Evolutionary conservation across 345 rosid genomes (phyloP).

Genomic region (Barbarea vulgaris): DNA sequence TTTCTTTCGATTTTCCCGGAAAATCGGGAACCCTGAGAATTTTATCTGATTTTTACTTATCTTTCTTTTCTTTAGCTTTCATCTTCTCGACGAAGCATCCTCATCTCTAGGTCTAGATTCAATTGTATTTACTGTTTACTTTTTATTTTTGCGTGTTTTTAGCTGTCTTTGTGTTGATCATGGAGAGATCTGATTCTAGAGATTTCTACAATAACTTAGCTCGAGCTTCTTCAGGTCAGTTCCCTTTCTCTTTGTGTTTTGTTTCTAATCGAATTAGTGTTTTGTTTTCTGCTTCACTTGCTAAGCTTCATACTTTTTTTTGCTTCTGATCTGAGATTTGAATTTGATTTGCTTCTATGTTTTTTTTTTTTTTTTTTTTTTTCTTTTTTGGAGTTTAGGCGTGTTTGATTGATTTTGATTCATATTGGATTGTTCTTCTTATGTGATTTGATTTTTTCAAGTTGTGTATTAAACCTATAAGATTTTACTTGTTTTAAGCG

Average conservation of each 20-base stretch:
- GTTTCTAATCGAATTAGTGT: not conserved
- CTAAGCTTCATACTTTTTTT: not conserved
- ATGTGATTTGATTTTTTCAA: not conserved
- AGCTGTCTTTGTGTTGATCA: slow-evolving; percentile 31
- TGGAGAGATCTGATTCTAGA: slow-evolving; percentile 69
- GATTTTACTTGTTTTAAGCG: not conserved
- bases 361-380: not conserved
- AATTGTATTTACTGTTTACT: slow-evolving; percentile 1
- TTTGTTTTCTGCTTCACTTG: not conserved
- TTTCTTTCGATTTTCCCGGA: slow-evolving; percentile 14
- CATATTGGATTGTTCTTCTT: not conserved
- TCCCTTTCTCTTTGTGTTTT: not conserved
- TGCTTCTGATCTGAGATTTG: slow-evolving; percentile 1
- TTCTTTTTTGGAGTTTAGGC: not conserved
- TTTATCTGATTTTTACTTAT: slow-evolving; percentile 3
- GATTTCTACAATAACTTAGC: slow-evolving; percentile 47
- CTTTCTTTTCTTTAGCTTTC: not conserved
- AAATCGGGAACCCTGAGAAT: slow-evolving; percentile 25
- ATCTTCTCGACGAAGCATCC: not conserved
- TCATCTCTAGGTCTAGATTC: not conserved
- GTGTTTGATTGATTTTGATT: not conserved
- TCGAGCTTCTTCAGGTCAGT: slow-evolving; percentile 53
- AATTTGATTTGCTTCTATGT: not conserved
- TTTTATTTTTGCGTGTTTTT: not conserved
- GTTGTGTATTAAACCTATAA: not conserved